These are phyloP conservation scores for Pisolithus marmoratus DNA, from an alignment of 768 basidiomycete genomes.

Conservation along the genomic window DNA sequence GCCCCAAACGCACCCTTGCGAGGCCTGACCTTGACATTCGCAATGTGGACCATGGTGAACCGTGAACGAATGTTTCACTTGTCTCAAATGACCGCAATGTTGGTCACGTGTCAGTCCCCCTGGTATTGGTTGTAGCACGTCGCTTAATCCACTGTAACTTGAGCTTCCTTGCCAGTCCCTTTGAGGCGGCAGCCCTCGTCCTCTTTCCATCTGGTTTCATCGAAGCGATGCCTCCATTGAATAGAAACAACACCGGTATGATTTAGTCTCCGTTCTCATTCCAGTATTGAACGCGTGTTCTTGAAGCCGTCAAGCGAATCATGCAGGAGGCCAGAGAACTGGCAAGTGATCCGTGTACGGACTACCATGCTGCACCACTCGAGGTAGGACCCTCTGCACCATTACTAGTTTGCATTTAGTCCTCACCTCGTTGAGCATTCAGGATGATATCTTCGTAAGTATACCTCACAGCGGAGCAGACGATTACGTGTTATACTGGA, in stretches of 20 bases:
- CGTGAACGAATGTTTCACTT: constrained; percentile 20
- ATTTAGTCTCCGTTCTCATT: background rate
- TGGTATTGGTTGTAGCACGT: too few species aligned
- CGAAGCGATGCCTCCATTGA: constrained; percentile 39
- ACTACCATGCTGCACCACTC: constrained; percentile 75
- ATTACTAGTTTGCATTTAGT: background rate
- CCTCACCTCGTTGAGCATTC: constrained; percentile 1
- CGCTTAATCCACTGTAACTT: background rate
- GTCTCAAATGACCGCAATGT: too few species aligned
- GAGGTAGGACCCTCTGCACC: constrained; percentile 50
- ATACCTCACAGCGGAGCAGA: background rate
- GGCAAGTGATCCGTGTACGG: constrained; percentile 75
- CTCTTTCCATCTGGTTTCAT: background rate
- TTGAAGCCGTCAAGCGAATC: constrained; percentile 86
- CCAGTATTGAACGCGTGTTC: background rate
- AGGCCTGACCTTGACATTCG: constrained; percentile 76
- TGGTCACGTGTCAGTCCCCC: background rate
- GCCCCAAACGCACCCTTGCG: constrained; percentile 51
- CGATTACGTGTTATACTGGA: constrained; percentile 15
- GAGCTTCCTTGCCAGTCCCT: background rate
- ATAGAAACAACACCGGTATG: constrained; percentile 88
- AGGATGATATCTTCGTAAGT: constrained; percentile 88
- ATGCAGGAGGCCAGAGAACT: constrained; percentile 95
- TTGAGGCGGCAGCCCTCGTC: background rate
- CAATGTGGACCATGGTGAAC: constrained; percentile 60